Base-by-base conservation (phyloP, 148 eudicot species). In the Rhododendron kiyosumense region DNA sequence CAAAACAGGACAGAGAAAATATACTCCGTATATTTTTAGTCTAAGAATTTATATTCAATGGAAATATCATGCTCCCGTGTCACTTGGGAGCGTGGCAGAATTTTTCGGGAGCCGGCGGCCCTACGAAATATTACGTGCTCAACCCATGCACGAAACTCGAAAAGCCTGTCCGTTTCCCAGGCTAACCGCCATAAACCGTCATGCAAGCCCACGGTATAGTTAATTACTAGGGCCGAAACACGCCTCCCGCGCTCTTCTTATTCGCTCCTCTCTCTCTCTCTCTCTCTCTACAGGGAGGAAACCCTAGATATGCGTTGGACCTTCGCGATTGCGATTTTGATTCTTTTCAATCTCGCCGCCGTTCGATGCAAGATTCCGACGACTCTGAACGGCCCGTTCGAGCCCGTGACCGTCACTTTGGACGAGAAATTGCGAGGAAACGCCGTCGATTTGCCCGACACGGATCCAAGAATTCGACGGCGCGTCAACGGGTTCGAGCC, bases 321-420 rank as follows among this genome's bases (percentile, higher is more conserved):
- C 79, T 48, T 22, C 22, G 85, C 45, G 45, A 12, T 61, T 54
- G 30, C 73, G 48, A 36, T 82, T 30, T 82, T 43, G 85, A 30
- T 71, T 41, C 22, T 86, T 14, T 76, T 86, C 88, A 22, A 10
- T 46, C 32, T 77, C 78, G 28, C 83, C 78, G 79, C 54, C 73
- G 86, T 85, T 63, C 22, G 43, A 28, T 88, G 89, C 71, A 52
- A 43, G 22, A 91, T 96, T 73, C 94, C 92, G 79, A 94, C 98
- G 38, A 95, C 99, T 14, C 94, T 95, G 5, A 95, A 97, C 57
- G 99, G 99, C 2, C 99, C 99, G 13, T 95, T 94, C 81, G 77
- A 81, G 86, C 99, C 99, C 9, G 91, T 92, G 8, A 97, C 98
- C 2, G 92, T 93, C 18, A 93, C 95, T 11, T 88, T 93, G 24